Evolutionary conservation across 2,329 filamentous ascomycete species (phyloP).

Genomic region (Lachnellula arida): DNA sequence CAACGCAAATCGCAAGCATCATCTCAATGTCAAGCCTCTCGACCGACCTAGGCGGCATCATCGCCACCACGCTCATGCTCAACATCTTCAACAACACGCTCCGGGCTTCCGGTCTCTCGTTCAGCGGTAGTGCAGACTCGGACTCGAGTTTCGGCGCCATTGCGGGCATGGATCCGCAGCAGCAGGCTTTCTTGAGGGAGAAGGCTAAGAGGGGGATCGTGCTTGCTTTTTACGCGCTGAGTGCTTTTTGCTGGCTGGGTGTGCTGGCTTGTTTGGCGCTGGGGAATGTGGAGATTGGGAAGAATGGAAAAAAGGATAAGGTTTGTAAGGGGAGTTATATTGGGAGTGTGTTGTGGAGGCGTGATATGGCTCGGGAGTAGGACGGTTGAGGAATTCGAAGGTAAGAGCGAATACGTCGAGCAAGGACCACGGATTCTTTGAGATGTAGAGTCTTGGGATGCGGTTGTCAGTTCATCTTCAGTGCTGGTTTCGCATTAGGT

Average conservation of each 20-base stretch:
- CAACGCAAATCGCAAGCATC: slow-evolving; percentile 51
- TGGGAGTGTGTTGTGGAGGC: slow-evolving; percentile 3
- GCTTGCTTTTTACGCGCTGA: slow-evolving; percentile 59
- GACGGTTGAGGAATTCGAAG: too few species aligned
- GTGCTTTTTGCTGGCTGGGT: slow-evolving; percentile 52
- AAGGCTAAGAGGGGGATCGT: slow-evolving; percentile 54
- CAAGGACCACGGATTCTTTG: too few species aligned
- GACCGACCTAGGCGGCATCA: slow-evolving; percentile 58
- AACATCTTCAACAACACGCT: slow-evolving; percentile 60
- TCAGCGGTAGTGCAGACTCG: slow-evolving; percentile 22
- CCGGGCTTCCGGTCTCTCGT: slow-evolving; percentile 17
- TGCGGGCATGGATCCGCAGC: slow-evolving; percentile 30
- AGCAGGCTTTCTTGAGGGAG: slow-evolving; percentile 37
- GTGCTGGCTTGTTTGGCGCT: slow-evolving; percentile 40
- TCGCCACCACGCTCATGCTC: slow-evolving; percentile 63
- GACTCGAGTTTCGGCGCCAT: slow-evolving; percentile 36
- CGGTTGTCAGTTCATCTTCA: too few species aligned
- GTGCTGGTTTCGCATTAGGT: too few species aligned
- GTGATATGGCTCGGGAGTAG: neutral
- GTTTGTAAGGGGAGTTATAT: slow-evolving; percentile 17
- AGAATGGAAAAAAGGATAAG: slow-evolving; percentile 20
- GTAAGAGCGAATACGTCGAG: too few species aligned
- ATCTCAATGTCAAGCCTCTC: slow-evolving; percentile 57
- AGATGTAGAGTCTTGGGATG: too few species aligned
- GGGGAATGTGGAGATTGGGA: slow-evolving; percentile 42